phyloP scores from a whole-genome alignment of 2,329 filamentous ascomycete species.

The Alternaria consortialis region DNA sequence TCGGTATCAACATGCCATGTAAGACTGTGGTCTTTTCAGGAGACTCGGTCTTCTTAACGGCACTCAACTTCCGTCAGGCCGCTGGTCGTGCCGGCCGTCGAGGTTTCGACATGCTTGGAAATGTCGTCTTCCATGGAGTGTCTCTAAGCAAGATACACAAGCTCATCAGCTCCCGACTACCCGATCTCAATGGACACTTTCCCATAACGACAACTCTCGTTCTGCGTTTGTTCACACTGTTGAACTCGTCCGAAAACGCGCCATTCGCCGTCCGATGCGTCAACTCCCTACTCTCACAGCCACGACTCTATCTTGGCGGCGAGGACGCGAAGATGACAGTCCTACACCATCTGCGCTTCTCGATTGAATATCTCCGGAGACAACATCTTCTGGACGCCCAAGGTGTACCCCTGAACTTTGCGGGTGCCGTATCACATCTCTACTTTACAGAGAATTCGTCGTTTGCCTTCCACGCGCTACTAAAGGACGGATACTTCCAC shows the following conservation, averaged over 20 bases:
- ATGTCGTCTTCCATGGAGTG: conserved; percentile 79
- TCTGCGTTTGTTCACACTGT: conserved; percentile 71
- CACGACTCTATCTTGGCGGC: conserved; percentile 74
- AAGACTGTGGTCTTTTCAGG: conserved; percentile 81
- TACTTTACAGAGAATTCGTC: conserved; percentile 80
- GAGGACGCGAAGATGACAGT: conserved; percentile 73
- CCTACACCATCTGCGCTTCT: conserved; percentile 80
- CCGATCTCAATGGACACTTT: conserved; percentile 79
- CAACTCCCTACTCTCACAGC: conserved; percentile 73
- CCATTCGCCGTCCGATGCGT: conserved; percentile 69
- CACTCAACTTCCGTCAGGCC: conserved; percentile 79
- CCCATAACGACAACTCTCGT: conserved; percentile 78
- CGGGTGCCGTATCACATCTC: conserved; percentile 73
- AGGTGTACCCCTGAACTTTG: conserved; percentile 76
- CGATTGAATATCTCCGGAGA: conserved; percentile 78
- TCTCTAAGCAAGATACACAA: conserved; percentile 68
- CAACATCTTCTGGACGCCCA: conserved; percentile 69
- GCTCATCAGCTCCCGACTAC: conserved; percentile 76
- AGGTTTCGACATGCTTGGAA: conserved; percentile 82
- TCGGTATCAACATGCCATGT: conserved; percentile 78
- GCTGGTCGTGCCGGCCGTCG: conserved; percentile 80
- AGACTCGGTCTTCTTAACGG: conserved; percentile 76
- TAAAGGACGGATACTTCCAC: conserved; percentile 76
- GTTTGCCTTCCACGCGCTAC: conserved; percentile 78
- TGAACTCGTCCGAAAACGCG: conserved; percentile 71